phyloP scores from a whole-genome alignment of 495 filamentous ascomycete species.

The Penicillium dipodomyicola region DNA sequence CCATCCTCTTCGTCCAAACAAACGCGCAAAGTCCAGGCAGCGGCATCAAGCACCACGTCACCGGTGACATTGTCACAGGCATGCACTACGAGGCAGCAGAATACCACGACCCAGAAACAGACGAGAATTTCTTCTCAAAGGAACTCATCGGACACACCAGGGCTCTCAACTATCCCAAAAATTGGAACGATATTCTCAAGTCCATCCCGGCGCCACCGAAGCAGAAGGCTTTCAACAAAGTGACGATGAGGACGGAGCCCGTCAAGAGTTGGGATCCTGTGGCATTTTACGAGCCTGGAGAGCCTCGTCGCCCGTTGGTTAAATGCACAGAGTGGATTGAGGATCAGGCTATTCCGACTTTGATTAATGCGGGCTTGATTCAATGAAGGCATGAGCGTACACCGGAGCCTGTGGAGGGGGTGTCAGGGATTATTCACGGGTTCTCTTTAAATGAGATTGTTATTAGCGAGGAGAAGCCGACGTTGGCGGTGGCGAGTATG shows the following conservation, averaged over 20 bases:
- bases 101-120: constrained; percentile 12
- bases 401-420: not conserved
- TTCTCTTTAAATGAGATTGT: too few species aligned
- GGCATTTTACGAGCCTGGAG: constrained; percentile 25
- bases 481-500: constrained; percentile 39
- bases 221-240: constrained; percentile 27
- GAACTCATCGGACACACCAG: constrained; percentile 21
- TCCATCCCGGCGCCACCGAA: constrained; percentile 16
- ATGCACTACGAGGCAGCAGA: constrained; percentile 24
- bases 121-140: constrained; percentile 18
- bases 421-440: too few species aligned
- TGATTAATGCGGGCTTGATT: constrained; percentile 20
- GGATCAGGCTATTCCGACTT: constrained; percentile 23
- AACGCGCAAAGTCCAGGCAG: constrained; percentile 8
- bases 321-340: constrained; percentile 35
- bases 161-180: constrained; percentile 10
- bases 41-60: constrained; percentile 31
- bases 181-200: constrained; percentile 10
- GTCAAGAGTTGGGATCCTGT: constrained; percentile 20
- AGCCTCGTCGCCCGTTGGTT: constrained; percentile 20
- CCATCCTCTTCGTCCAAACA: constrained; percentile 31
- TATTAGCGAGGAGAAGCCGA: constrained; percentile 33
- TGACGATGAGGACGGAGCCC: constrained; percentile 25
- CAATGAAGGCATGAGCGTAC: not conserved
- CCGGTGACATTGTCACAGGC: constrained; percentile 30